Percentiles rank a stretch among this genome's conserved stretches.
Conservation (phyloP, 306 rosid species). For the Arachis stenosperma region DNA sequence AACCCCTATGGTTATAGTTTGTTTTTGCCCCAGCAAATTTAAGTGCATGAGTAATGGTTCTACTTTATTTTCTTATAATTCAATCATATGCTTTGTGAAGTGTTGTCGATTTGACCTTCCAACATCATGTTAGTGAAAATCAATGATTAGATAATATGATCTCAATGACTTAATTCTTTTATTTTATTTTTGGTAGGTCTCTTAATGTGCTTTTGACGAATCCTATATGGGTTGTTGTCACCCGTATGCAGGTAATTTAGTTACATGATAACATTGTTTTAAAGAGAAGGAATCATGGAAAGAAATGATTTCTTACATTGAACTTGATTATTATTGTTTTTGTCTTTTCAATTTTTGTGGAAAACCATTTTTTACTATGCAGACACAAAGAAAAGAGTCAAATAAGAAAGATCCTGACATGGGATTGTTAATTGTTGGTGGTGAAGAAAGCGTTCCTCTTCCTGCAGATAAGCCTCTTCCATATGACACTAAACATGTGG, state of each 20-base stretch:
- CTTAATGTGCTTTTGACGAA: constrained; percentile 91
- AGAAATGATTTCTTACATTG: background rate
- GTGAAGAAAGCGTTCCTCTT: constrained; percentile 39
- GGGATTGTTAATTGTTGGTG: constrained; percentile 42
- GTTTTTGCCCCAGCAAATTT: background rate
- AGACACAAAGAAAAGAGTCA: constrained; percentile 71
- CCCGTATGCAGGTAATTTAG: constrained; percentile 87
- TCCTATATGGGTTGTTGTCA: constrained; percentile 95
- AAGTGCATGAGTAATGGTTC: background rate
- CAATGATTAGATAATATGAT: constrained; percentile 26
- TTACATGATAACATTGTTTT: background rate
- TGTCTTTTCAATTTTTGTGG: background rate
- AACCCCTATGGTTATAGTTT: constrained; percentile 21
- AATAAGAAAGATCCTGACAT: constrained; percentile 47
- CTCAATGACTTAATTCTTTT: constrained; percentile 11
- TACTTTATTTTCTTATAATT: background rate
- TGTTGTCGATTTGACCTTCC: too few relatives aligned
- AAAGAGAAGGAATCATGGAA: background rate
- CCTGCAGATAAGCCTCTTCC: constrained; percentile 66
- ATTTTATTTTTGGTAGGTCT: constrained; percentile 63
- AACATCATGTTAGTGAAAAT: constrained; percentile 2
- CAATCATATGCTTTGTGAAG: background rate
- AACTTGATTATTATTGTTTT: background rate
- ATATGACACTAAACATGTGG: constrained; percentile 73
- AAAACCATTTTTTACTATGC: constrained; percentile 36